A percentile compares a stretch with the other conserved stretches of the same genome.
Conservation (phyloP, 2,329 filamentous ascomycete genomes). For the Hypoxylon sp. region DNA sequence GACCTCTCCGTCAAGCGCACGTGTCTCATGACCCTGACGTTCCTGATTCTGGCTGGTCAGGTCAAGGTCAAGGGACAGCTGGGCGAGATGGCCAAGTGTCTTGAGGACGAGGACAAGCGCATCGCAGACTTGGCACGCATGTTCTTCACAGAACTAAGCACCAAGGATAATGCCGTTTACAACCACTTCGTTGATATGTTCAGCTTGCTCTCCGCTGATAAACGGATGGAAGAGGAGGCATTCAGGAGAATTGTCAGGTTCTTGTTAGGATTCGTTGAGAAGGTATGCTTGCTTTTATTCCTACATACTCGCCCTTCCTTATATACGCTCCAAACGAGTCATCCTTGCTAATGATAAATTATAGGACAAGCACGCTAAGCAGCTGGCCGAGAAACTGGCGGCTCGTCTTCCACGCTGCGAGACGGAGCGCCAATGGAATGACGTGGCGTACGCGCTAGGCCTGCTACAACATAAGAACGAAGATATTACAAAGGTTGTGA, state of each 20-base stretch:
- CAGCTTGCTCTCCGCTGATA: conserved; percentile 83
- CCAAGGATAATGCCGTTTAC: conserved; percentile 98
- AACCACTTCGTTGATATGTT: conserved; percentile 99
- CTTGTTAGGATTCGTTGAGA: conserved; percentile 95
- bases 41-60: conserved; percentile 95
- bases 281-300: conserved; percentile 70
- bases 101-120: conserved; percentile 94
- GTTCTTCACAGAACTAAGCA: conserved; percentile 98
- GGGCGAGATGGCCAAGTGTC: conserved; percentile 98
- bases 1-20: conserved; percentile 95
- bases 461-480: conserved; percentile 94
- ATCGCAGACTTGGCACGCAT: conserved; percentile 95
- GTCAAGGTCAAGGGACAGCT: conserved; percentile 99
- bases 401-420: conserved; percentile 88
- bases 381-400: conserved; percentile 92
- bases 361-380: conserved; percentile 96
- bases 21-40: conserved; percentile 98
- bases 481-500: conserved; percentile 83
- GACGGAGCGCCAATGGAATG: conserved; percentile 96
- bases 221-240: conserved; percentile 86
- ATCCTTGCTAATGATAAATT: conserved; percentile 40
- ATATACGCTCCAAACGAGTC: neutral
- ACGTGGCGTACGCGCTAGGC: conserved; percentile 92
- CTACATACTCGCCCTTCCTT: neutral
- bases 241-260: conserved; percentile 92